Evolutionary conservation across 306 rosid genomes (phyloP).

Genomic region (Inga laurina): DNA sequence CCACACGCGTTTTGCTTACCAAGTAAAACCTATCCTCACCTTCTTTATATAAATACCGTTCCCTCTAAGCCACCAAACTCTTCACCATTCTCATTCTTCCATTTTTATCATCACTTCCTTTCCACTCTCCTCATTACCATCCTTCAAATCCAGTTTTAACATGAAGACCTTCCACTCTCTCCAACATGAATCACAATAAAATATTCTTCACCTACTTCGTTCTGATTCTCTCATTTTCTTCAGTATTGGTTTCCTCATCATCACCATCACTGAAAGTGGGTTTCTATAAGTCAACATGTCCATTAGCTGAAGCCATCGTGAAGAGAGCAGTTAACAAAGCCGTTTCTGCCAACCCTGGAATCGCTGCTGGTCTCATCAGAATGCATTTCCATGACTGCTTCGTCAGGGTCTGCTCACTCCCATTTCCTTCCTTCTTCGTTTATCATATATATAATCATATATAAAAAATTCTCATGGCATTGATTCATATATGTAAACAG

Average conservation of each 20-base stretch:
- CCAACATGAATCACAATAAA: neutral
- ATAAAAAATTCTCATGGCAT: neutral
- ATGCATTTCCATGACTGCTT: slow-evolving; percentile 50
- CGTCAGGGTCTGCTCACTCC: slow-evolving; percentile 33
- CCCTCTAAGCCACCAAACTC: no score
- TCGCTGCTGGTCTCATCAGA: neutral
- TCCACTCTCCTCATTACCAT: neutral
- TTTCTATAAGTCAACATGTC: neutral
- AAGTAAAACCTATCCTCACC: no score
- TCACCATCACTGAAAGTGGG: neutral
- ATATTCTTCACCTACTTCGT: neutral
- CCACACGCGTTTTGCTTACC: no score
- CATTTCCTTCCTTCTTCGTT: neutral
- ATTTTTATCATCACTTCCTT: no score
- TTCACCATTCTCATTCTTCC: no score
- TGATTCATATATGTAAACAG: neutral
- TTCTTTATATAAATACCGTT: no score
- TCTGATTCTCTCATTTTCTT: neutral
- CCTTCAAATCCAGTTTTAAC: neutral
- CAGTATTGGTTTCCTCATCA: neutral
- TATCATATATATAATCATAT: no score
- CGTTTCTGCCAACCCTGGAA: neutral
- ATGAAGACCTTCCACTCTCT: neutral
- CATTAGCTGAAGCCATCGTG: neutral
- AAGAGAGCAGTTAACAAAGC: neutral